Percentiles rank a stretch among this genome's conserved stretches.
phyloP scores from a whole-genome alignment of 2,329 filamentous ascomycete species.

The Chaetothyriales sp. region DNA sequence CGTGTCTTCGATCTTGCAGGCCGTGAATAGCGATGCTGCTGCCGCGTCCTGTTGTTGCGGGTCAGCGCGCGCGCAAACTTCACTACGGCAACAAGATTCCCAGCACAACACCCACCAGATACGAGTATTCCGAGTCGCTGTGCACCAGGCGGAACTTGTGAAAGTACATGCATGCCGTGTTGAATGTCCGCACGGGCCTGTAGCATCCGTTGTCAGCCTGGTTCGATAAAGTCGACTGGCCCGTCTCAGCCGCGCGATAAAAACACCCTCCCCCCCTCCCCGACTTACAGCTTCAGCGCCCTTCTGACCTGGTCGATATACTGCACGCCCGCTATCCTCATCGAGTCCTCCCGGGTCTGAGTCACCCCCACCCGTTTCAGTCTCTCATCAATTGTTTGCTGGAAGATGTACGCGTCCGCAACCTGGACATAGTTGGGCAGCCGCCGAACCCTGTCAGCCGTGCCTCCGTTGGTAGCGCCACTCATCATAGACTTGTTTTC shows the following conservation, averaged over 20 bases:
- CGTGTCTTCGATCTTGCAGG: slow-evolving; percentile 96
- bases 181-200: slow-evolving; percentile 79
- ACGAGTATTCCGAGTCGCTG: slow-evolving; percentile 73
- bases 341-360: slow-evolving; percentile 63
- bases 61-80: neutral
- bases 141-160: slow-evolving; percentile 85
- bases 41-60: slow-evolving; percentile 54
- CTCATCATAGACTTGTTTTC: neutral
- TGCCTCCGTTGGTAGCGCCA: neutral
- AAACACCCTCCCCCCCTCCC: too few relatives aligned
- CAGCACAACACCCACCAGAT: slow-evolving; percentile 31
- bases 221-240: slow-evolving; percentile 2
- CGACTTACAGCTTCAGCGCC: slow-evolving; percentile 59
- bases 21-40: slow-evolving; percentile 74
- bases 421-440: slow-evolving; percentile 52
- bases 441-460: neutral
- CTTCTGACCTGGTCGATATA: slow-evolving; percentile 78
- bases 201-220: neutral
- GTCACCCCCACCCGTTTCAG: slow-evolving; percentile 57
- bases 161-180: slow-evolving; percentile 82
- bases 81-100: neutral
- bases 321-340: slow-evolving; percentile 72
- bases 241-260: neutral
- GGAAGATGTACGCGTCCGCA: slow-evolving; percentile 64
- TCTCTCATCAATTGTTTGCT: slow-evolving; percentile 63